Conservation (phyloP, 495 filamentous ascomycete species). For the Elaphomyces granulatus region DNA sequence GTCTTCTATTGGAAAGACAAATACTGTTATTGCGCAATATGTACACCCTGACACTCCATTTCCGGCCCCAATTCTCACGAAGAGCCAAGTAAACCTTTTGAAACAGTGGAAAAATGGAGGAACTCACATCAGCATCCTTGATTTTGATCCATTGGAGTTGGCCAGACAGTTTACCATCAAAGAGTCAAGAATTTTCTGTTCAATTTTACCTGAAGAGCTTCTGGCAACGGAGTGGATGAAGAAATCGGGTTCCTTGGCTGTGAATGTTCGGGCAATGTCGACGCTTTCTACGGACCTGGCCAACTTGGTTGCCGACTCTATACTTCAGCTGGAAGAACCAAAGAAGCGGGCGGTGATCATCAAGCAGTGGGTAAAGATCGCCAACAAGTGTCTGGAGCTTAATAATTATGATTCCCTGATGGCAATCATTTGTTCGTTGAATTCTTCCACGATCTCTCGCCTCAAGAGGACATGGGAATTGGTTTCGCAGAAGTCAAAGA, state of each 20-base stretch:
- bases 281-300: constrained; percentile 80
- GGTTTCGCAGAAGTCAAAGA: constrained; percentile 74
- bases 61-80: constrained; percentile 54
- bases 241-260: constrained; percentile 57
- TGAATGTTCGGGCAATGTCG: constrained; percentile 94
- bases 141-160: constrained; percentile 86
- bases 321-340: constrained; percentile 68
- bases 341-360: constrained; percentile 85
- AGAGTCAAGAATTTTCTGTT: constrained; percentile 85
- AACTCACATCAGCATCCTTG: constrained; percentile 59
- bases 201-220: constrained; percentile 88
- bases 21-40: constrained; percentile 52
- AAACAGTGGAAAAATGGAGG: constrained; percentile 60
- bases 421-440: constrained; percentile 89
- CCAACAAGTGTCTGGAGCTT: constrained; percentile 69
- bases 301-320: constrained; percentile 90
- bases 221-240: constrained; percentile 89
- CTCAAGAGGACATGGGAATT: constrained; percentile 88
- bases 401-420: constrained; percentile 95
- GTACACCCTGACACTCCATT: constrained; percentile 55
- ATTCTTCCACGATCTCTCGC: constrained; percentile 82
- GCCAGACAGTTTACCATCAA: constrained; percentile 90
- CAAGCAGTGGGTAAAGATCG: constrained; percentile 98
- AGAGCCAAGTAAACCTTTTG: constrained; percentile 60
- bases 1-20: constrained; percentile 80